These are phyloP conservation scores for Limnanthes douglasii DNA, from an alignment of 345 rosid genomes.

Conservation along the genomic window DNA sequence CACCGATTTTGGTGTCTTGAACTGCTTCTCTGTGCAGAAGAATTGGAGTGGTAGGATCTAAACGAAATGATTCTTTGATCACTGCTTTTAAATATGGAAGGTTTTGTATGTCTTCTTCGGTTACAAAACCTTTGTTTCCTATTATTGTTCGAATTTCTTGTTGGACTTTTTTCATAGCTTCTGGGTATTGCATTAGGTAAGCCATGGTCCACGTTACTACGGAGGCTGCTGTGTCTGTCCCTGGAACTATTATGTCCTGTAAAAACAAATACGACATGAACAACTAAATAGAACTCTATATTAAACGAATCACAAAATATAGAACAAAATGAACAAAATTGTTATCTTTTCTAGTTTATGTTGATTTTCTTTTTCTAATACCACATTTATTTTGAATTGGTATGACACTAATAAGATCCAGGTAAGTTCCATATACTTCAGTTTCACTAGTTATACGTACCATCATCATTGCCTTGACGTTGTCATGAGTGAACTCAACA, in stretches of 20 bases:
- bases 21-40: conserved; percentile 17
- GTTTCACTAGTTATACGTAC: conserved; percentile 7
- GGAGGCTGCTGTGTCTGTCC: not conserved
- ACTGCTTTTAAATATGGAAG: conserved; percentile 27
- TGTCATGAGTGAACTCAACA: conserved; percentile 10
- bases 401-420: too few relatives aligned
- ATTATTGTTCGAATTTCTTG: conserved; percentile 10
- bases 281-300: too few relatives aligned
- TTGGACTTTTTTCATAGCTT: conserved; percentile 19
- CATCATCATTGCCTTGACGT: conserved; percentile 17
- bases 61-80: conserved; percentile 23
- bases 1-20: conserved; percentile 8
- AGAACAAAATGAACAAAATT: too few relatives aligned
- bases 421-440: too few relatives aligned
- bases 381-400: too few relatives aligned
- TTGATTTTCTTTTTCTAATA: too few relatives aligned
- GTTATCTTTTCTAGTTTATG: too few relatives aligned
- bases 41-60: conserved; percentile 14
- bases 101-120: conserved; percentile 14
- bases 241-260: too few relatives aligned
- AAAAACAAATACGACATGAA: too few relatives aligned
- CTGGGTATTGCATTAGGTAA: conserved; percentile 13
- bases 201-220: conserved; percentile 21
- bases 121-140: conserved; percentile 12
- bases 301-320: too few relatives aligned